Evolutionary conservation across 345 rosid genomes (phyloP).

Genomic region (thale cress (Arabidopsis thaliana)): DNA sequence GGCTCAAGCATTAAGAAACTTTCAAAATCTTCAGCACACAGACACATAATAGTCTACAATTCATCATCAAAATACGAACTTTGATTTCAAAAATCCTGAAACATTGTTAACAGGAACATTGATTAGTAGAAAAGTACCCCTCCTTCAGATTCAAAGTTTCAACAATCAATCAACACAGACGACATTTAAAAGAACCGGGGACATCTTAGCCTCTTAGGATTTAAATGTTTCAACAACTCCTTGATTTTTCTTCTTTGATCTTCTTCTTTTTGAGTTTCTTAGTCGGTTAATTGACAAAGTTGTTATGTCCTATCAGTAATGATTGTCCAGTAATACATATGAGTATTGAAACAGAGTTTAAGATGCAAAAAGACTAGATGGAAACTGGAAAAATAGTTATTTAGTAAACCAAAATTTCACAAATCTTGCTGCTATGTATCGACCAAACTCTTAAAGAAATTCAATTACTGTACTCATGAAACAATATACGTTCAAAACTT

Average conservation of each 20-base stretch:
- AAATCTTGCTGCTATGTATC: not conserved
- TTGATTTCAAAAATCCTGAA: no score
- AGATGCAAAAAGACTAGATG: not conserved
- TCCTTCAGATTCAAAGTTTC: not conserved
- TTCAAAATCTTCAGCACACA: no score
- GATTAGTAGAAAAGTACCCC: no score
- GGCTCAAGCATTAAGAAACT: no score
- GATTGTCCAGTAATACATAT: not conserved
- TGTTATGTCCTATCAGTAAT: no score
- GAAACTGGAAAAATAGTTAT: no score
- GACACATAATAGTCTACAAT: no score
- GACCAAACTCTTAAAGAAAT: not conserved
- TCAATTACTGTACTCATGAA: not conserved
- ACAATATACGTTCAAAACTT: constrained; percentile 27
- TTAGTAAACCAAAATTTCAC: not conserved
- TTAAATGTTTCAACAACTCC: not conserved
- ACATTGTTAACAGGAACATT: no score
- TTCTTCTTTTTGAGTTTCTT: not conserved
- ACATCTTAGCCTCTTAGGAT: no score
- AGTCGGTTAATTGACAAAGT: not conserved
- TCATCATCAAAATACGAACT: no score
- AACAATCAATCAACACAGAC: no score
- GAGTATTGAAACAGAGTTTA: not conserved
- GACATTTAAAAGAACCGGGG: no score
- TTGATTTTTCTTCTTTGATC: not conserved